Percentiles rank a stretch among this genome's conserved stretches.
phyloP scores from a whole-genome alignment of 1,284 basidiomycete genomes.

The Tilletia setariae region DNA sequence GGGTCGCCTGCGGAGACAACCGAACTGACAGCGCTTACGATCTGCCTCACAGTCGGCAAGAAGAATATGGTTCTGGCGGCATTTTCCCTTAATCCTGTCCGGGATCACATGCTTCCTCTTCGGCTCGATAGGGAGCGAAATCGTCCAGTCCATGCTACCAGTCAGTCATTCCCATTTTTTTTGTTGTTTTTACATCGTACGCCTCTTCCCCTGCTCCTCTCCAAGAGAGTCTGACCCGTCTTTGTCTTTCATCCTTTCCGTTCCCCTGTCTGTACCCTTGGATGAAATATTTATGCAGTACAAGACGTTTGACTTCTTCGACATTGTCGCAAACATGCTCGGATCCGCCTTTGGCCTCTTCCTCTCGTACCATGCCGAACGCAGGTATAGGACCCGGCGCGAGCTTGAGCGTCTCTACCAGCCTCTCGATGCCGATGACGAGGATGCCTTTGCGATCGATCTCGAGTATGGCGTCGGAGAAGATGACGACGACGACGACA shows the following conservation, averaged over 20 bases:
- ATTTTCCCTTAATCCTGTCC: conserved; percentile 69
- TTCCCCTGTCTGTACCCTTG: not conserved
- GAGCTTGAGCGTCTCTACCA: conserved; percentile 44
- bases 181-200: not conserved
- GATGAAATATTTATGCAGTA: conserved; percentile 57
- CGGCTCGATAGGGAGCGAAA: conserved; percentile 78
- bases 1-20: too few relatives aligned
- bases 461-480: conserved; percentile 26
- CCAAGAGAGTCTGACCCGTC: not conserved
- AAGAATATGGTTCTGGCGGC: conserved; percentile 78
- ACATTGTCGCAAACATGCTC: conserved; percentile 75
- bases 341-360: conserved; percentile 72
- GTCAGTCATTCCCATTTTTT: conserved; percentile 17
- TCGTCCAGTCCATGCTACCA: conserved; percentile 78
- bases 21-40: not conserved
- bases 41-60: conserved; percentile 24
- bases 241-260: not conserved
- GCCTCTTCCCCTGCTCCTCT: not conserved
- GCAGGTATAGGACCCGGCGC: conserved; percentile 29
- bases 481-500: conserved; percentile 29
- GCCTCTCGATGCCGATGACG: conserved; percentile 32
- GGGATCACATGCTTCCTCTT: conserved; percentile 55
- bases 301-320: conserved; percentile 74
- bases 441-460: conserved; percentile 24
- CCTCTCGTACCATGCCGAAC: conserved; percentile 38